Base-by-base conservation (phyloP, 139 green algal species). In the Picochlorum sp. region DNA sequence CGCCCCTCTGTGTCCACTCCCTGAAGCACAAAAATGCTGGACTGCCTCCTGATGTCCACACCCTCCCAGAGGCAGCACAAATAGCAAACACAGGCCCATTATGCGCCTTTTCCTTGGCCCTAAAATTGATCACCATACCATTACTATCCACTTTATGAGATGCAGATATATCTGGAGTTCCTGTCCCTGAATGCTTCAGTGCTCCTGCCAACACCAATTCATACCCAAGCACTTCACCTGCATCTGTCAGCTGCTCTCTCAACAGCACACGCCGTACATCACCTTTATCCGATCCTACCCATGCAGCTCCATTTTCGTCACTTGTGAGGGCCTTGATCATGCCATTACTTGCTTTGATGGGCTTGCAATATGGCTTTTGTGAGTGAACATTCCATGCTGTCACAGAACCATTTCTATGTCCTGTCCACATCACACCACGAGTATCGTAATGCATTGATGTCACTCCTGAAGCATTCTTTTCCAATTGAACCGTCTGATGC, bases 31-130 rank as follows among this genome's bases (percentile, higher is more conserved):
- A 62, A 51, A 65, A 58, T 6, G 59, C 52, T 16, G 24, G 8
- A 8, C n/a, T 52, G 18, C 77, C 70, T 14, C 77, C 77, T 20
- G 59, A 57, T 3, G 75, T 82, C 66, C 62, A 83, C 23, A 84
- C 66, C 2, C 72, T 52, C 4, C 61, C 60, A 18, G 23, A 51
- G 1, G 74, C 66, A 9, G 61, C 70, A 1, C 66, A 49, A 6
- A 84, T 46, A 7, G 57, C 46, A 14, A 46, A 56, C 34, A 84
- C 66, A 2, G 65, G 49, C n/a, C 74, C 77, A 20, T 58, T 56
- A 59, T 84, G 77, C 2, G 74, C 74, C 1, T 21, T 41, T 44
- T 74, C 63, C 28, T 49, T 41, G 8, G 37, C 30, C 10, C 50
- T 16, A 0, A 34, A 45, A 21, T 68, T 65, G 5, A 6, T 11